These are phyloP conservation scores for Boletus tomentosulus DNA, from an alignment of 768 basidiomycete genomes.

Conservation along the genomic window DNA sequence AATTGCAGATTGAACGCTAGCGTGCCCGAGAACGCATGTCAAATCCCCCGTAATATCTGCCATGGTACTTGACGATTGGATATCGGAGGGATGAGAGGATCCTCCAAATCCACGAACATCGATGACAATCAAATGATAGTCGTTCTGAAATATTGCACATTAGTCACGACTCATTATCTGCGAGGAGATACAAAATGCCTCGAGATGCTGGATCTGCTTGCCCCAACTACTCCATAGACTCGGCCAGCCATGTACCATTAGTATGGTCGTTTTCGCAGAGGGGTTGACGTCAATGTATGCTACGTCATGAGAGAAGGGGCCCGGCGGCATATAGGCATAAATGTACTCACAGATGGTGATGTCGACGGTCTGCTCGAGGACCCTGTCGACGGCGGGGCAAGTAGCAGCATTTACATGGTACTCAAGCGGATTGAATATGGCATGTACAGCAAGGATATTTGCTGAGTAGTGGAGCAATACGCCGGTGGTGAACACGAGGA, in stretches of 20 bases:
- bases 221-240: conserved; percentile 74
- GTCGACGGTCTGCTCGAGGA: conserved; percentile 29
- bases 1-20: conserved; percentile 43
- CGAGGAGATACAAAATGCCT: conserved; percentile 33
- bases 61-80: conserved; percentile 53
- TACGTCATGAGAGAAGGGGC: conserved; percentile 16
- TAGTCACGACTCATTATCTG: neutral
- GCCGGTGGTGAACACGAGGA: neutral
- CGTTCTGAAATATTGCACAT: conserved; percentile 35
- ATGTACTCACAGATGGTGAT: conserved; percentile 46
- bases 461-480: neutral
- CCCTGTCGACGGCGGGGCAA: conserved; percentile 43
- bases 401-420: conserved; percentile 33
- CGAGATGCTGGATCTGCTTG: conserved; percentile 63
- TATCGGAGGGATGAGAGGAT: conserved; percentile 63
- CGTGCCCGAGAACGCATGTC: conserved; percentile 55
- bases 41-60: conserved; percentile 61
- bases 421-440: conserved; percentile 36
- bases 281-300: conserved; percentile 67
- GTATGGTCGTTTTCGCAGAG: conserved; percentile 42
- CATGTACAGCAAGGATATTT: neutral
- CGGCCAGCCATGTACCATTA: conserved; percentile 81
- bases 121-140: conserved; percentile 59
- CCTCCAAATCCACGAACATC: conserved; percentile 69
- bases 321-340: conserved; percentile 2